Evolutionary conservation across 2,329 filamentous ascomycete species (phyloP), one percentile per base, ranked within the genome.

Genomic region (Xylaria sp.): DNA sequence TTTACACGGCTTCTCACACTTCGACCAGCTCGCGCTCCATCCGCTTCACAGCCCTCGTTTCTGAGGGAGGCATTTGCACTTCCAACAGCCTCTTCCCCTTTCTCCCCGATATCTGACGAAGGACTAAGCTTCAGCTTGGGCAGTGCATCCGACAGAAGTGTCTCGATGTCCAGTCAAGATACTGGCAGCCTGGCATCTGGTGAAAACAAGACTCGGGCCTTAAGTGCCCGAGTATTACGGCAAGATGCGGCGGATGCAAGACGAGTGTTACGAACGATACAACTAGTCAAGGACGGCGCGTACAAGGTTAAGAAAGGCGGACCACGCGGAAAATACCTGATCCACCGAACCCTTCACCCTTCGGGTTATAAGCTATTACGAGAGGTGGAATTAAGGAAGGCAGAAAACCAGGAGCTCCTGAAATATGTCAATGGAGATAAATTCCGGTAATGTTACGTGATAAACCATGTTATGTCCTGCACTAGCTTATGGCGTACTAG

Each of bases 191-290:
- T 47, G 24, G 36, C 32, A 57, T 47, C 53, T 48, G 8, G 32
- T 32, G 17, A n/a, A 24, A 30, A 17, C 14, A 54, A 36, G 0
- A 14, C 53, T 54, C 59, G 53, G 24, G 59, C 53, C n/a, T 14
- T 34, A 4, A 17, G 47, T 53, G 45, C 27, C 58, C 58, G 47
- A n/a, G 34, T 36, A 45, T 30, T 36, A 45, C 27, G n/a, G 14
- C 45, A 34, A 47, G 64, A 67, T 54, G 45, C 24, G 9, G 30
- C 39, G 1, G 63, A 65, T 45, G 50, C n/a, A 17, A 53, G 17
- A 19, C 45, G 64, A 47, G 64, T 67, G 34, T 36, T 67, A 4
- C 32, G 27, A 53, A 67, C 59, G n/a, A 62, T 67, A 62, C 42
- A 54, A 47, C 58, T 62, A 39, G 24, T 62, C 45, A 51, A 54